phyloP scores from a whole-genome alignment of 306 rosid genomes.

The Leucaena leucocephala region DNA sequence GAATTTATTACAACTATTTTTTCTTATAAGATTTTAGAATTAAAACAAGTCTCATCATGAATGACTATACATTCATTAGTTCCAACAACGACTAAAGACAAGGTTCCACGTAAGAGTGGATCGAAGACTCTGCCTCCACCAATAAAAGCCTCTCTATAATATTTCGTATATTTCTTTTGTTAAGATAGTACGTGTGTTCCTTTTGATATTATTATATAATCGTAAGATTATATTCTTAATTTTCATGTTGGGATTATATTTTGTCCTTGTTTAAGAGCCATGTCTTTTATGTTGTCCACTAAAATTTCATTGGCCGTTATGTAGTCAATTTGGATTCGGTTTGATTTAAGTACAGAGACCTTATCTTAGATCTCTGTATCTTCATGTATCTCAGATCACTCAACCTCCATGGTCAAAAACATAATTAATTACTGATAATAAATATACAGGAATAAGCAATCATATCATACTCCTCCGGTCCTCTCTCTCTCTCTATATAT shows the following conservation, averaged over 20 bases:
- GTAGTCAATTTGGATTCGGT: background rate
- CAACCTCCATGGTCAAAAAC: background rate
- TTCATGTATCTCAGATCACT: constrained; percentile 2
- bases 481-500: too few species aligned
- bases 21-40: too few species aligned
- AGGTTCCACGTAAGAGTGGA: background rate
- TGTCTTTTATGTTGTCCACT: constrained; percentile 17
- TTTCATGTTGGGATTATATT: background rate
- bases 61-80: too few species aligned
- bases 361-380: constrained; percentile 13
- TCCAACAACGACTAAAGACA: too few species aligned
- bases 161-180: background rate
- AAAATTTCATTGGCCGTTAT: background rate
- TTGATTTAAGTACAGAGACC: background rate
- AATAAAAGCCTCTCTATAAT: background rate
- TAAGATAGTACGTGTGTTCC: background rate
- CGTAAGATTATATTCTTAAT: background rate
- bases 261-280: background rate
- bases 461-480: background rate
- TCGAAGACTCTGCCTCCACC: background rate
- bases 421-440: background rate
- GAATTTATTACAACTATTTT: too few species aligned
- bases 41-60: too few species aligned
- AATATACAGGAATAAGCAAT: background rate
- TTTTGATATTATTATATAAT: too few species aligned